Evolutionary conservation across 192 early-diverging fungal genomes (phyloP).

Genomic region (Linnemannia hyalina): DNA sequence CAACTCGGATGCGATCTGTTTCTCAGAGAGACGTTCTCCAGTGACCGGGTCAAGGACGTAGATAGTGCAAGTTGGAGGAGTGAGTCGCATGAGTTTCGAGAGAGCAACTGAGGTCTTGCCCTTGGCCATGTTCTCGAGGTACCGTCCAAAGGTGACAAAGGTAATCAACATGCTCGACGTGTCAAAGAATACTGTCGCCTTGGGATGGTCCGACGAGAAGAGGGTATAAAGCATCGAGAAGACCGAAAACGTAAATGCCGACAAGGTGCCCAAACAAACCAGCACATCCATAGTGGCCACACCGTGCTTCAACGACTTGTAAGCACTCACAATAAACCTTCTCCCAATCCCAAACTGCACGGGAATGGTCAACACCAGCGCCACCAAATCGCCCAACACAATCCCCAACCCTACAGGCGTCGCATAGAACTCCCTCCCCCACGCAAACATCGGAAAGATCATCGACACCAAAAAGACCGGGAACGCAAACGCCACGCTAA

Average conservation of each 20-base stretch:
- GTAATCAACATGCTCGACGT: slow-evolving; percentile 90
- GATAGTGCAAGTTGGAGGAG: slow-evolving; percentile 79
- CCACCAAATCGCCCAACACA: slow-evolving; percentile 70
- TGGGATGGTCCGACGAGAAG: slow-evolving; percentile 56
- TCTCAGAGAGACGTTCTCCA: slow-evolving; percentile 67
- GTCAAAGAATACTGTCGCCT: slow-evolving; percentile 91
- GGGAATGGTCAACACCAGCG: slow-evolving; percentile 82
- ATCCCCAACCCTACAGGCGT: slow-evolving; percentile 70
- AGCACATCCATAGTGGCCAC: slow-evolving; percentile 96
- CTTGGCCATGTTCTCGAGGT: slow-evolving; percentile 94
- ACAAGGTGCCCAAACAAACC: slow-evolving; percentile 86
- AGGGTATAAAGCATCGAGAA: slow-evolving; percentile 78
- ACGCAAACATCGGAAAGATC: slow-evolving; percentile 69
- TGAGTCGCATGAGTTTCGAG: slow-evolving; percentile 85
- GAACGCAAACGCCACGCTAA: slow-evolving; percentile 78
- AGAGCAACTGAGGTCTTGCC: slow-evolving; percentile 90
- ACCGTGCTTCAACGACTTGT: slow-evolving; percentile 80
- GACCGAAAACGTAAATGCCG: slow-evolving; percentile 85
- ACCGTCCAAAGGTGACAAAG: slow-evolving; percentile 93
- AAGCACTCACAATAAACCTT: slow-evolving; percentile 81
- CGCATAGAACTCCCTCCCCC: slow-evolving; percentile 17
- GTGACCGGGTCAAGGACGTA: slow-evolving; percentile 54
- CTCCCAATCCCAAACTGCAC: slow-evolving; percentile 92
- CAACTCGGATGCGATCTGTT: slow-evolving; percentile 83
- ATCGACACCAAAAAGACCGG: slow-evolving; percentile 85